Percentiles rank a stretch among this genome's conserved stretches.
These are phyloP conservation scores for Trichoderma sp. DNA, from an alignment of 2,329 filamentous ascomycete species.

Conservation along the genomic window DNA sequence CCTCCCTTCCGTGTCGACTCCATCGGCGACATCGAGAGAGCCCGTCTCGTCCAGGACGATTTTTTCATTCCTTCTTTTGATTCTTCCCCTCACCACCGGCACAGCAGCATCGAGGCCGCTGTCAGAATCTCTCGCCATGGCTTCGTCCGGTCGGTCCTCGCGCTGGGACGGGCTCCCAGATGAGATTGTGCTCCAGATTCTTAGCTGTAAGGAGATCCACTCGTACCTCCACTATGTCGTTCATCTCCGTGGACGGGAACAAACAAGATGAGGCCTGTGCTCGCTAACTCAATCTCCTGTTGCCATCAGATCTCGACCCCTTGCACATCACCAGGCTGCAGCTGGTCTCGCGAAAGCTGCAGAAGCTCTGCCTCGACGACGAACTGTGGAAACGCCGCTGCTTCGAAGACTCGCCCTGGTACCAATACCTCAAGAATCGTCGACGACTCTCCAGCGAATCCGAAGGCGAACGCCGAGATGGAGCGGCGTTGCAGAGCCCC, in stretches of 20 bases:
- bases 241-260: constrained; percentile 20
- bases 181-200: constrained; percentile 65
- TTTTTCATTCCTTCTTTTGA: background rate
- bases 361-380: constrained; percentile 70
- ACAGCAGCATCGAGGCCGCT: constrained; percentile 18
- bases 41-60: constrained; percentile 10
- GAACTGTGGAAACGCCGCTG: constrained; percentile 75
- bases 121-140: constrained; percentile 36
- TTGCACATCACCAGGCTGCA: constrained; percentile 63
- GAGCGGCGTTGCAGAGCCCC: constrained; percentile 39
- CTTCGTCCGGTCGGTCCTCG: constrained; percentile 31
- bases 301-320: constrained; percentile 42
- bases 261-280: constrained; percentile 27
- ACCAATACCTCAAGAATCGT: constrained; percentile 58
- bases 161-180: constrained; percentile 58
- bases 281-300: constrained; percentile 13
- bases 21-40: constrained; percentile 11
- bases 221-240: constrained; percentile 14
- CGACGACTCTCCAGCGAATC: constrained; percentile 39
- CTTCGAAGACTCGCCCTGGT: constrained; percentile 69
- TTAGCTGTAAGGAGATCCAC: constrained; percentile 55
- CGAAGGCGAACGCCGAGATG: constrained; percentile 32
- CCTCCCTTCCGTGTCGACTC: background rate
- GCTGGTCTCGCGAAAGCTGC: constrained; percentile 67
- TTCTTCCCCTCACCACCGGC: constrained; percentile 22